Evolutionary conservation across 805 yeast species (phyloP).

Genomic region (Nematodospora valgi): DNA sequence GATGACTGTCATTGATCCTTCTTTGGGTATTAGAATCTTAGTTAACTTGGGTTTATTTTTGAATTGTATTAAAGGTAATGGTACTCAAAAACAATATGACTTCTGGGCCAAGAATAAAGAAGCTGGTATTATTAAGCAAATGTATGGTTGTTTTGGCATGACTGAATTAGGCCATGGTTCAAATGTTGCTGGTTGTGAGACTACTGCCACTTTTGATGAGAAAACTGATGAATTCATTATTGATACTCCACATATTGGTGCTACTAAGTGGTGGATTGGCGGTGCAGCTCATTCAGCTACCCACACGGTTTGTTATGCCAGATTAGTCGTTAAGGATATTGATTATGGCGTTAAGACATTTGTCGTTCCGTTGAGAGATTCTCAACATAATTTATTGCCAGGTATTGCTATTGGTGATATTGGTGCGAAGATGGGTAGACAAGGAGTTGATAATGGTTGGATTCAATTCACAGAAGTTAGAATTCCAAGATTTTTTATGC

Average conservation of each 20-base stretch:
- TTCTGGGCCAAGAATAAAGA: slow-evolving; percentile 37
- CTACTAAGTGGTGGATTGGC: slow-evolving; percentile 99
- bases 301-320: slow-evolving; percentile 81
- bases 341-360: slow-evolving; percentile 93
- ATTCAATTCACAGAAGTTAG: slow-evolving; percentile 82
- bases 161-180: slow-evolving; percentile 93
- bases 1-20: slow-evolving; percentile 36
- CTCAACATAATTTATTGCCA: slow-evolving; percentile 65
- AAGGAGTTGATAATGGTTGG: slow-evolving; percentile 97
- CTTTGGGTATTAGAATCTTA: slow-evolving; percentile 34
- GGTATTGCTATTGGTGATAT: slow-evolving; percentile 88
- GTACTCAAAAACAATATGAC: slow-evolving; percentile 35
- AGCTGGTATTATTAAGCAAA: slow-evolving; percentile 29
- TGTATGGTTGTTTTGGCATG: slow-evolving; percentile 89
- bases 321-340: slow-evolving; percentile 74
- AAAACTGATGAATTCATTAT: slow-evolving; percentile 65
- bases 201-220: slow-evolving; percentile 80
- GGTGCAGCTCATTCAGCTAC: slow-evolving; percentile 96
- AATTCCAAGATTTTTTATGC: slow-evolving; percentile 81
- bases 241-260: slow-evolving; percentile 86
- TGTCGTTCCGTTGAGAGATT: slow-evolving; percentile 84
- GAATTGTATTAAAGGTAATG: slow-evolving; percentile 39
- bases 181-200: slow-evolving; percentile 88
- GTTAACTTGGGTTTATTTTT: slow-evolving; percentile 39
- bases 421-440: slow-evolving; percentile 94